Percentiles rank a stretch among this genome's conserved stretches.
Evolutionary conservation across 495 filamentous ascomycete species (phyloP).

Genomic region (Hypoxylon fuscum): DNA sequence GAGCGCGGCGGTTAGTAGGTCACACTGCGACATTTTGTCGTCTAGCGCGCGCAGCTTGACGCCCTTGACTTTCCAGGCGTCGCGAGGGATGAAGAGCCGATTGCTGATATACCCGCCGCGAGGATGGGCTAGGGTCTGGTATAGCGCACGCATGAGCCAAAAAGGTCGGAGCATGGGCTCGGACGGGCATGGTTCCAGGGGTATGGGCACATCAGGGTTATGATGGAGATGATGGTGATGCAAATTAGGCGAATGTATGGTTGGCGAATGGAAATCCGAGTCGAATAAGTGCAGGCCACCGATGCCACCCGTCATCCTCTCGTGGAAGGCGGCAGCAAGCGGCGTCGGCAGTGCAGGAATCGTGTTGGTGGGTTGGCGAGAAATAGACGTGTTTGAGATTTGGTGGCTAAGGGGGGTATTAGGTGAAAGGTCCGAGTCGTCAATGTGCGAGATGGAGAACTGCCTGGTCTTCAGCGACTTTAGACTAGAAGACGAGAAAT

Average conservation of each 20-base stretch:
- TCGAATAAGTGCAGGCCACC: slow-evolving; percentile 87
- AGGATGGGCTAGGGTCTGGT: slow-evolving; percentile 90
- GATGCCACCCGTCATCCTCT: slow-evolving; percentile 59
- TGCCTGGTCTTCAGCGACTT: slow-evolving; percentile 75
- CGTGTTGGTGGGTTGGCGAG: slow-evolving; percentile 48
- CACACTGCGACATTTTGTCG: slow-evolving; percentile 94
- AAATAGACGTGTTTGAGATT: slow-evolving; percentile 65
- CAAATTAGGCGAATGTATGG: slow-evolving; percentile 71
- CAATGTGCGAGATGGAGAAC: slow-evolving; percentile 75
- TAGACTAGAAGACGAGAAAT: slow-evolving; percentile 79
- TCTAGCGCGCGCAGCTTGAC: slow-evolving; percentile 91
- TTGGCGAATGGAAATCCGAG: slow-evolving; percentile 79
- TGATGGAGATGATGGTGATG: slow-evolving; percentile 39
- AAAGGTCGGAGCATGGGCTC: slow-evolving; percentile 88
- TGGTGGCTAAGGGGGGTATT: slow-evolving; percentile 74
- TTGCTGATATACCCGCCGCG: slow-evolving; percentile 91
- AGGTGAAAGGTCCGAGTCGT: slow-evolving; percentile 75
- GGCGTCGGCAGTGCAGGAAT: slow-evolving; percentile 77
- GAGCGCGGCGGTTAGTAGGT: slow-evolving; percentile 88
- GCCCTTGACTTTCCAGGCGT: slow-evolving; percentile 93
- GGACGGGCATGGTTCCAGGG: slow-evolving; percentile 90
- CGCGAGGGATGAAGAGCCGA: slow-evolving; percentile 87
- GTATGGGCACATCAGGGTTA: slow-evolving; percentile 64
- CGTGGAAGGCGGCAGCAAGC: slow-evolving; percentile 64
- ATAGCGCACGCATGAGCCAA: slow-evolving; percentile 94